phyloP scores from a whole-genome alignment of 768 basidiomycete species.

The Infundibulicybe gibba region DNA sequence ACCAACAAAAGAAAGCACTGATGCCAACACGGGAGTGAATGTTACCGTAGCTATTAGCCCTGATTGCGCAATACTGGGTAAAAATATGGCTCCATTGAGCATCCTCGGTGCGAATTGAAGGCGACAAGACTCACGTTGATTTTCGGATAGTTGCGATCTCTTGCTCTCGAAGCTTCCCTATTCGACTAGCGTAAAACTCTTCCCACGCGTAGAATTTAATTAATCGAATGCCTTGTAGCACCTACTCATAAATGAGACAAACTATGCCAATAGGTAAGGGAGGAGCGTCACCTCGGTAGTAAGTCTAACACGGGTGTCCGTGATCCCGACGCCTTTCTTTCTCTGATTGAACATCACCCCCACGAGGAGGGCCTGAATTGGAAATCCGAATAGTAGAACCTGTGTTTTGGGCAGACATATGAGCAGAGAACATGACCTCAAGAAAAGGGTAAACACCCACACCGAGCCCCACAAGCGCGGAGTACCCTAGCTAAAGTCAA shows the following conservation, averaged over 20 bases:
- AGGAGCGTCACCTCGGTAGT: slow-evolving; percentile 45
- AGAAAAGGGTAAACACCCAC: slow-evolving; percentile 19
- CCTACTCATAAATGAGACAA: slow-evolving; percentile 20
- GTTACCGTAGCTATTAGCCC: slow-evolving; percentile 39
- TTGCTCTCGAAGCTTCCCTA: slow-evolving; percentile 31
- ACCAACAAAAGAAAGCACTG: slow-evolving; percentile 50
- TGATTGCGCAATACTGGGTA: slow-evolving; percentile 28
- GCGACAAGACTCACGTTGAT: slow-evolving; percentile 30
- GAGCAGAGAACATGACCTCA: slow-evolving; percentile 2
- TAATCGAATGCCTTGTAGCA: slow-evolving; percentile 64
- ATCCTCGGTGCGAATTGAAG: neutral
- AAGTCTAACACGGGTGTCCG: slow-evolving; percentile 63
- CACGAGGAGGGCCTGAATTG: slow-evolving; percentile 52
- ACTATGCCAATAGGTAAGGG: neutral
- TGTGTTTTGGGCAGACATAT: slow-evolving; percentile 9
- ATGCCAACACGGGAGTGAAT: slow-evolving; percentile 48
- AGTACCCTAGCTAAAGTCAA: slow-evolving; percentile 52
- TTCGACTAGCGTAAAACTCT: slow-evolving; percentile 39
- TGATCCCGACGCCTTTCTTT: slow-evolving; percentile 56
- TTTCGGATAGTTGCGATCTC: slow-evolving; percentile 38
- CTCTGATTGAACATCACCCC: slow-evolving; percentile 49
- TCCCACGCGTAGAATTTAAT: slow-evolving; percentile 68
- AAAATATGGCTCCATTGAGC: neutral
- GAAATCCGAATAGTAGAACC: slow-evolving; percentile 55
- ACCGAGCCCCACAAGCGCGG: slow-evolving; percentile 62